Percentiles rank a stretch among this genome's conserved stretches.
Conservation (phyloP, 1,284 basidiomycete species). For the Bjerkandera adusta region DNA sequence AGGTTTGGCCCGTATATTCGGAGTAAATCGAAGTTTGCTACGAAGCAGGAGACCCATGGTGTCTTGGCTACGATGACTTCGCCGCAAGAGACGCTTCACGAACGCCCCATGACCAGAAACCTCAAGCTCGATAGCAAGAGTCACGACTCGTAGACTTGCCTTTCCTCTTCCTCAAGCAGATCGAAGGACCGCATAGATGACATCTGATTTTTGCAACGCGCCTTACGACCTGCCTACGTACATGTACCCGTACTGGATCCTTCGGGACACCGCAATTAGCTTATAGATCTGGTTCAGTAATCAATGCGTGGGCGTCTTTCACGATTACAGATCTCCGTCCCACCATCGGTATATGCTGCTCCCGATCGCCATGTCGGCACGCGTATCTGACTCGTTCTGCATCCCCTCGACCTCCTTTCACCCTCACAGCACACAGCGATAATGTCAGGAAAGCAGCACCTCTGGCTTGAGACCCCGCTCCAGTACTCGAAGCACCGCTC, state of each 20-base stretch:
- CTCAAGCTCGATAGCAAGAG: no score
- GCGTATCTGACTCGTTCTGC: no score
- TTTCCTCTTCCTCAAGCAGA: no score
- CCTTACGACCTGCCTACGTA: no score
- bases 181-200: no score
- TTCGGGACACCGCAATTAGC: no score
- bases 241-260: no score
- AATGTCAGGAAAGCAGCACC: constrained; percentile 14
- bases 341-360: neutral
- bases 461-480: constrained; percentile 64
- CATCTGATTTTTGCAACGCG: no score
- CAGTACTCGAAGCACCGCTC: constrained; percentile 58
- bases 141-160: no score
- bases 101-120: no score
- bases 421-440: neutral
- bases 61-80: neutral
- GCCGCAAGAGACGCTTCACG: constrained; percentile 11
- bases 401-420: neutral
- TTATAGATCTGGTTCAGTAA: no score
- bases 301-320: neutral
- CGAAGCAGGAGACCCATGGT: constrained; percentile 16
- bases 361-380: neutral
- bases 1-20: constrained; percentile 60
- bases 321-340: neutral
- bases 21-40: constrained; percentile 49